phyloP scores from a whole-genome alignment of 1,284 basidiomycete genomes.

The Pyrrhoderma lamaoense region DNA sequence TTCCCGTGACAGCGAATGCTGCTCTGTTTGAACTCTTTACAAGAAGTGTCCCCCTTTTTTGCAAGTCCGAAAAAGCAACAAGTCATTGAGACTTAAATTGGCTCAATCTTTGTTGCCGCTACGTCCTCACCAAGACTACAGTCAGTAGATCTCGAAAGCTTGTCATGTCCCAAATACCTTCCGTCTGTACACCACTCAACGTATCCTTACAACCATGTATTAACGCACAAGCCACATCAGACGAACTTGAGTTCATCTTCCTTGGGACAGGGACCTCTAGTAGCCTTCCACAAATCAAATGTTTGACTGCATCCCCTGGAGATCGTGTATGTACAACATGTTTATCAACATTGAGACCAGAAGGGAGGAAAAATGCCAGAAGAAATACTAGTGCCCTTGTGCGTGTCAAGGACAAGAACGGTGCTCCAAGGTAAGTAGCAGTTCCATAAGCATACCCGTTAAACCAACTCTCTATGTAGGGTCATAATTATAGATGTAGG shows the following conservation, averaged over 20 bases:
- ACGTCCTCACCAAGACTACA: too few species aligned
- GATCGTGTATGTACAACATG: slow-evolving; percentile 53
- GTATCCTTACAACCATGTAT: too few species aligned
- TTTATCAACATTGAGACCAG: slow-evolving; percentile 52
- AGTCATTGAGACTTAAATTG: too few species aligned
- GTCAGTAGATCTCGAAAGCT: too few species aligned
- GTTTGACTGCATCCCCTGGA: slow-evolving; percentile 50
- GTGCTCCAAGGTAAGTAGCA: slow-evolving; percentile 43
- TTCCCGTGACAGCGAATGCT: too few species aligned
- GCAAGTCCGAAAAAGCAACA: too few species aligned
- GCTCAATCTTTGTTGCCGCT: too few species aligned
- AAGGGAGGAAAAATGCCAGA: slow-evolving; percentile 68
- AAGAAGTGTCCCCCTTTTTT: too few species aligned
- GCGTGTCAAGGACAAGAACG: slow-evolving; percentile 44
- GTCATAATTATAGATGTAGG: slow-evolving; percentile 76
- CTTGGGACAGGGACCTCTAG: slow-evolving; percentile 73
- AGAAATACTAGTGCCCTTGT: slow-evolving; percentile 69
- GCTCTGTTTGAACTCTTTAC: too few species aligned
- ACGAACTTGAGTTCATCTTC: slow-evolving; percentile 50
- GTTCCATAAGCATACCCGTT: neutral
- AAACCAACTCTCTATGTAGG: slow-evolving; percentile 30
- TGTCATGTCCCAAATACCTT: too few species aligned
- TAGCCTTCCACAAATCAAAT: slow-evolving; percentile 56
- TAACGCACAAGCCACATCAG: too few species aligned
- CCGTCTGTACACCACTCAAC: too few species aligned